Base-by-base conservation (phyloP, 495 filamentous ascomycete species). In the Hypoxylon intermedium region DNA sequence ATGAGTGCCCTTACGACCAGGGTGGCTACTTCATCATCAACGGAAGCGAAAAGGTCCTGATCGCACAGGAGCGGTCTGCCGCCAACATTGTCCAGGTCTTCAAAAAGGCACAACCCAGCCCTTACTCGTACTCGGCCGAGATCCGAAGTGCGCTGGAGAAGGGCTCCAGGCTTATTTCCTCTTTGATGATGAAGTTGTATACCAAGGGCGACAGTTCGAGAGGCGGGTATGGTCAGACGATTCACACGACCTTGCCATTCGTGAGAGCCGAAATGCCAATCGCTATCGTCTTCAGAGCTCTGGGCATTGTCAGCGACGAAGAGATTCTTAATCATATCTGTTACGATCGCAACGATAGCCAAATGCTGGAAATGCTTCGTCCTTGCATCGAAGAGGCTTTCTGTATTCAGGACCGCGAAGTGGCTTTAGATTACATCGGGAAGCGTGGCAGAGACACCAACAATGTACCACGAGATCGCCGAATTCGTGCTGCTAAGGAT, bases 11-110 rank as follows among this genome's bases (percentile, higher is more conserved):
- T 0, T 98, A 96, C 72, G 94, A 99, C 68, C 93, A 94, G 62
- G 94, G 94, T 43, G 94, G 94, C 53, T 99, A 99, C 65, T 99
- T 99, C 73, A 88, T 99, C 58, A 98, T 99, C 77, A 99, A 98
- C 75, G 94, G 94, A n/a, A 94, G 90, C 71, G 94, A 99, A 72
- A 99, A 99, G 82, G 94, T 99, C 16, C 74, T 99, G 57, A 98
- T 99, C 58, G 95, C 95, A 1, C 94, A 99, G 73, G 94, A 99
- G 73, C 87, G 94, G 20, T 96, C 91, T 64, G 95, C 95, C 13
- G 95, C 93, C 67, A 99, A 98, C 66, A 98, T 97, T 37, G 93
- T 98, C 6, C 93, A 97, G 75, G 92, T 99, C 15, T 99, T 98
- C 84, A 93, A 95, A 77, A 99, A 99, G 79, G 87, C 92, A 1